Conservation (phyloP, 768 basidiomycete species). For the Mycena rebaudengoi region DNA sequence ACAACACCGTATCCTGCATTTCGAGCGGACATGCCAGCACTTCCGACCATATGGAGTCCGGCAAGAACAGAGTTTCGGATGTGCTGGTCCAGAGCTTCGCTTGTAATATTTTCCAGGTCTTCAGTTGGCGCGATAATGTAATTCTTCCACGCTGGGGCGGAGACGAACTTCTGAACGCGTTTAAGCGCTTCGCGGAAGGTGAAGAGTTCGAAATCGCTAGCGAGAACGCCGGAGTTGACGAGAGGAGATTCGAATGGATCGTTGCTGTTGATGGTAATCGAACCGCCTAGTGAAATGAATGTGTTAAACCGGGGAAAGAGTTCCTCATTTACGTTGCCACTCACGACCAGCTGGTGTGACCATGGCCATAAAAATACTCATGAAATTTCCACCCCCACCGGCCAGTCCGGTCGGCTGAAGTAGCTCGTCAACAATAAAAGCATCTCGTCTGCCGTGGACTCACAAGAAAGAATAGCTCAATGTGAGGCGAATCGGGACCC, state of each 20-base stretch:
- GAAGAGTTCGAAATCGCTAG: slow-evolving; percentile 22
- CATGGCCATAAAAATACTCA: background rate
- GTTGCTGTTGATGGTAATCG: slow-evolving; percentile 32
- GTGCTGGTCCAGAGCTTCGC: background rate
- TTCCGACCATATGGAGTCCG: background rate
- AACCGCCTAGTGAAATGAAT: slow-evolving; percentile 26
- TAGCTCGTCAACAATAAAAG: too few species aligned
- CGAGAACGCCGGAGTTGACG: slow-evolving; percentile 32
- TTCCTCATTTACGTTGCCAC: background rate
- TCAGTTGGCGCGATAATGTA: background rate
- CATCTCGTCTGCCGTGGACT: too few species aligned
- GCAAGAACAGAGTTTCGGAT: background rate
- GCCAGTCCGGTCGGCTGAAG: too few species aligned
- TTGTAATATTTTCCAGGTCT: background rate
- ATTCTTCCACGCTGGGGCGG: slow-evolving; percentile 27
- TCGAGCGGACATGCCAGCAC: background rate
- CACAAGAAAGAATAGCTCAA: slow-evolving; percentile 23
- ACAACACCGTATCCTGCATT: background rate
- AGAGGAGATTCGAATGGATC: slow-evolving; percentile 36
- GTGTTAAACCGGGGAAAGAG: too few species aligned
- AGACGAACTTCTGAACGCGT: slow-evolving; percentile 28
- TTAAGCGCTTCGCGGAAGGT: slow-evolving; percentile 36
- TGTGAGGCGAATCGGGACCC: slow-evolving; percentile 32
- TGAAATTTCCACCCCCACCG: background rate
- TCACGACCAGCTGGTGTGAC: too few species aligned